Percentiles rank a stretch among this genome's conserved stretches.
These are phyloP conservation scores for Pyrenochaeta sp. DNA, from an alignment of 2,329 filamentous ascomycete genomes.

Conservation along the genomic window DNA sequence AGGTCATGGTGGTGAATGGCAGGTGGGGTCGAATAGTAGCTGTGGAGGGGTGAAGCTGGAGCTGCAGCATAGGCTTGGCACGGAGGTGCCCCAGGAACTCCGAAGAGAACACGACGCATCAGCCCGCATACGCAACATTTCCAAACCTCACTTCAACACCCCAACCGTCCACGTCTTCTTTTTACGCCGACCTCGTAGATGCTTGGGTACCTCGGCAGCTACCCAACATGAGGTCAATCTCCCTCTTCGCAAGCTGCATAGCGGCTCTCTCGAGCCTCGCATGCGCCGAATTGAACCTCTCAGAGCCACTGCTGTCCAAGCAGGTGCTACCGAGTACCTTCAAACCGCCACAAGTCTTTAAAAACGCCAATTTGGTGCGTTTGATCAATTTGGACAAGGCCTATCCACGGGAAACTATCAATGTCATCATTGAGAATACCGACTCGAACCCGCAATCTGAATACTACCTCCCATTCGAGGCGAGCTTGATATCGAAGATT, in stretches of 20 bases:
- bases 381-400: constrained; percentile 92
- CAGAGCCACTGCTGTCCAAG: constrained; percentile 63
- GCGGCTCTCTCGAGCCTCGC: constrained; percentile 69
- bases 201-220: constrained; percentile 41
- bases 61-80: constrained; percentile 25
- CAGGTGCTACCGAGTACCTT: constrained; percentile 66
- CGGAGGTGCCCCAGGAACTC: constrained; percentile 33
- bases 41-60: constrained; percentile 23
- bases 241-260: constrained; percentile 51
- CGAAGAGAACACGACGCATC: constrained; percentile 52
- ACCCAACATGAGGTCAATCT: constrained; percentile 52
- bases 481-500: constrained; percentile 75
- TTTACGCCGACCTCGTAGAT: constrained; percentile 35
- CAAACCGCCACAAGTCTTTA: constrained; percentile 88
- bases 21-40: constrained; percentile 5
- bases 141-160: constrained; percentile 22
- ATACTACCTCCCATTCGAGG: constrained; percentile 90
- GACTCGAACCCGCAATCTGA: constrained; percentile 80
- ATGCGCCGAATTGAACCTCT: constrained; percentile 65
- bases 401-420: constrained; percentile 88
- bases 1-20: constrained; percentile 32
- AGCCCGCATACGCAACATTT: constrained; percentile 33
- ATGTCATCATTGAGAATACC: constrained; percentile 92
- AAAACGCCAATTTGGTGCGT: constrained; percentile 90
- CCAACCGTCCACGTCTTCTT: constrained; percentile 13